A percentile compares a stretch with the other conserved stretches of the same genome.
phyloP scores from a whole-genome alignment of 257 asterid genomes.

The Osmanthus fragrans region DNA sequence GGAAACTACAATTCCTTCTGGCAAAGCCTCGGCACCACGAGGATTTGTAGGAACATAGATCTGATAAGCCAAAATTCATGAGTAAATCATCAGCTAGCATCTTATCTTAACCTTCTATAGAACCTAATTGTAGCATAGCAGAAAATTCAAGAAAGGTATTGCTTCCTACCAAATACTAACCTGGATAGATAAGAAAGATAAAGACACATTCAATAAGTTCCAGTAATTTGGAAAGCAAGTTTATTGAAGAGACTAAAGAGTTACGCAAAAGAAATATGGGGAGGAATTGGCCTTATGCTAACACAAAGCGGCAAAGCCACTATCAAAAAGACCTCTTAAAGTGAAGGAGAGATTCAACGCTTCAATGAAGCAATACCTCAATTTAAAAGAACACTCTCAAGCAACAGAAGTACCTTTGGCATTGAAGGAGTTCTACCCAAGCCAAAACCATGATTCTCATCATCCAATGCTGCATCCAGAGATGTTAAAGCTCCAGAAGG shows the following conservation, averaged over 20 bases:
- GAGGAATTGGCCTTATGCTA: too few species aligned
- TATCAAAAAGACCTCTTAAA: too few species aligned
- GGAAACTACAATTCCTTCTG: conserved; percentile 24
- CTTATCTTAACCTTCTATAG: not conserved
- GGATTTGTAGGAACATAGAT: conserved; percentile 49
- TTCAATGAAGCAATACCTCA: not conserved
- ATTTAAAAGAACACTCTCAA: not conserved
- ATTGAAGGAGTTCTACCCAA: conserved; percentile 45
- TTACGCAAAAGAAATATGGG: too few species aligned
- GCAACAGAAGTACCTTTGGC: conserved; percentile 37
- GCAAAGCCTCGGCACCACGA: conserved; percentile 42
- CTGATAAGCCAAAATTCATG: conserved; percentile 21
- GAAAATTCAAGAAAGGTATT: too few species aligned
- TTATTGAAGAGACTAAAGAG: too few species aligned
- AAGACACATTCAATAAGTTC: not conserved
- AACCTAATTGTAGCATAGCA: not conserved
- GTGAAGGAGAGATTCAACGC: too few species aligned
- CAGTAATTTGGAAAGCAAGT: too few species aligned
- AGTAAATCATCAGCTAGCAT: not conserved
- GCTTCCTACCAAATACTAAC: too few species aligned
- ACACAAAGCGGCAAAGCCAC: too few species aligned
- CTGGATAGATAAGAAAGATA: too few species aligned
- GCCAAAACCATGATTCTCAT: conserved; percentile 33
- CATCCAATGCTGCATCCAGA: conserved; percentile 35
- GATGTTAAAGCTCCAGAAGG: conserved; percentile 46